Base-by-base conservation (phyloP, 169 alveolate genomes). In the Eimeria acervulina region DNA sequence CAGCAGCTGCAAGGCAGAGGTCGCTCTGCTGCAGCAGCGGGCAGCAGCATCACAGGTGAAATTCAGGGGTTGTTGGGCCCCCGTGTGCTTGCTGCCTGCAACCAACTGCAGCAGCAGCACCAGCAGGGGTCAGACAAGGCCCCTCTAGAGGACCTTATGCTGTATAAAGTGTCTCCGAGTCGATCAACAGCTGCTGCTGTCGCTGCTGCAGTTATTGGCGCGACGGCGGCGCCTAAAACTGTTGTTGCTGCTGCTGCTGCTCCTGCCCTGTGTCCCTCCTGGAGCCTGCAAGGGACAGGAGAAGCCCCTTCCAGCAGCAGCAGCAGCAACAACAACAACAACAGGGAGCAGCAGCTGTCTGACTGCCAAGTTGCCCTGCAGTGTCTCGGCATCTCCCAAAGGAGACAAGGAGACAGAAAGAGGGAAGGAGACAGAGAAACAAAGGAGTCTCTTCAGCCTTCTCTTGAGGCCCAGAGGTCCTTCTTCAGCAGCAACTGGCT, bases 11-110 rank as follows among this genome's bases (percentile, higher is more conserved):
- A 28, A 2, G 42, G 52, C 28, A 70, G 13, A 70, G 31, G 47
- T 26, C 3, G 28, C 51, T 23, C 28, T 36, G 89, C 89, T 44
- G 66, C 59, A 76, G 88, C 88, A 78, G 88, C 88, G 44, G 88
- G n/a, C n/a, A n/a, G n/a, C n/a, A 81, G 90, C 63, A 81, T 44
- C 90, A 81, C 70, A 42, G 52, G 26, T 28, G 47, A 33, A 21
- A 76, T 84, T 1, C 23, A 51, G 59, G 13, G 40, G 55, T 15
- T 84, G 61, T 19, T 84, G 92, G 92, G 78, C 61, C 78, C 92
- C 55, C 92, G 72, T 47, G 59, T 84, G 59, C 33, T 51, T 36
- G 92, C 92, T n/a, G 90, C 74, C 33, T 84, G 4, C 78, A 52
- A 31, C 17, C 78, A 21, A 36, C 92, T 84, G 59, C 78, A 84